phyloP scores from a whole-genome alignment of 2,329 filamentous ascomycete species.

The Nectriaceae sp. region DNA sequence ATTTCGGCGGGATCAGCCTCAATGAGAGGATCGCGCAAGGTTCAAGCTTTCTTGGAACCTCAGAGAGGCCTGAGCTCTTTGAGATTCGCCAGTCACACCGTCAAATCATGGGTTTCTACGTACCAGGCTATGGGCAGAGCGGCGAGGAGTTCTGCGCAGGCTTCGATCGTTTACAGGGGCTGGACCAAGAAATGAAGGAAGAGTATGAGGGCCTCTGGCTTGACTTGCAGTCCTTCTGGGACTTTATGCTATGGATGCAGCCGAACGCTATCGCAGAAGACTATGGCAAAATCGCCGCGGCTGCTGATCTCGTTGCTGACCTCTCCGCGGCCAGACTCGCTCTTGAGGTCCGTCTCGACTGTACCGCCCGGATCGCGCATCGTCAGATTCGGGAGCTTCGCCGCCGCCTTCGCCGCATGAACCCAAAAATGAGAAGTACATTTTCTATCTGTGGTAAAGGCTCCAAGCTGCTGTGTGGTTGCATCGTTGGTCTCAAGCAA shows the following conservation, averaged over 20 bases:
- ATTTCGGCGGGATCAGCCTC: no score
- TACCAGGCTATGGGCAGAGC: not conserved
- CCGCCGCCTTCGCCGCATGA: constrained; percentile 10
- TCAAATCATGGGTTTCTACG: constrained; percentile 9
- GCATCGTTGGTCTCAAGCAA: constrained; percentile 10
- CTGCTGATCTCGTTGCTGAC: constrained; percentile 17
- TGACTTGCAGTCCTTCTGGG: constrained; percentile 15
- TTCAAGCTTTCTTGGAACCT: not conserved
- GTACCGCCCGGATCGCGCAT: not conserved
- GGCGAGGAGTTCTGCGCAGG: constrained; percentile 3
- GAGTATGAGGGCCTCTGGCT: constrained; percentile 14
- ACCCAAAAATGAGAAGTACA: constrained; percentile 5
- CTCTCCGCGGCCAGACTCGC: constrained; percentile 2
- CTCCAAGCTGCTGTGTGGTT: constrained; percentile 14
- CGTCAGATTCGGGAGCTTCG: constrained; percentile 5
- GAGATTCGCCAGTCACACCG: not conserved
- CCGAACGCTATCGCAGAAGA: constrained; percentile 12
- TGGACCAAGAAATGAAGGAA: constrained; percentile 1
- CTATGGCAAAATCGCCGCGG: constrained; percentile 1
- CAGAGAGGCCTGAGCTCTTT: not conserved
- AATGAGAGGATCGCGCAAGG: constrained; percentile 1
- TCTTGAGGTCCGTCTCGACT: not conserved
- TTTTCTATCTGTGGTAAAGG: constrained; percentile 10
- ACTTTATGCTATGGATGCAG: constrained; percentile 16
- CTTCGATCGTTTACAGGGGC: not conserved